Percentiles rank a stretch among this genome's conserved stretches.
phyloP scores from a whole-genome alignment of 2,329 filamentous ascomycete genomes.

The Fonsecaea erecta region DNA sequence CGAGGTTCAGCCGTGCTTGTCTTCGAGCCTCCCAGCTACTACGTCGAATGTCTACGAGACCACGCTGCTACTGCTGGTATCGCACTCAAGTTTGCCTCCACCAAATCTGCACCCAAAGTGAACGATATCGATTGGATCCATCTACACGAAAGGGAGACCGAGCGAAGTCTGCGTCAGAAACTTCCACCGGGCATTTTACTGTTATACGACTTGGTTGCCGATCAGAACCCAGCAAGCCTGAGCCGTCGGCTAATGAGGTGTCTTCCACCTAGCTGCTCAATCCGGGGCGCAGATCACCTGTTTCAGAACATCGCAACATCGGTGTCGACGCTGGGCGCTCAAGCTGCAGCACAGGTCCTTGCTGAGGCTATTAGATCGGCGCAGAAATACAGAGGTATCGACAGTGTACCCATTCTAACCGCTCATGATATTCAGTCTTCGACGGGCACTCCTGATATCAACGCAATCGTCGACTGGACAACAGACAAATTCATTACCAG shows the following conservation, averaged over 20 bases:
- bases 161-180: slow-evolving; percentile 15
- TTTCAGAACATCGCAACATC: background rate
- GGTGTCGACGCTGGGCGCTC: background rate
- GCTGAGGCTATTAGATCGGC: background rate
- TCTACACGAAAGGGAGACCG: slow-evolving; percentile 19
- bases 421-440: background rate
- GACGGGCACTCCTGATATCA: background rate
- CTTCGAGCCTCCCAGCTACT: slow-evolving; percentile 16
- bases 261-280: slow-evolving; percentile 16
- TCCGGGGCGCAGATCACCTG: slow-evolving; percentile 30
- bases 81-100: slow-evolving; percentile 14
- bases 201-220: slow-evolving; percentile 18
- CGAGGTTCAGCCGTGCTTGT: background rate
- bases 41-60: slow-evolving; percentile 14
- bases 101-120: slow-evolving; percentile 6
- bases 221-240: slow-evolving; percentile 18
- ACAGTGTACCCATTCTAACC: background rate
- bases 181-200: slow-evolving; percentile 8
- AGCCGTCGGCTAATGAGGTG: slow-evolving; percentile 14
- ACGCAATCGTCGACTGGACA: background rate
- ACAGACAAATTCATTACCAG: slow-evolving; percentile 14
- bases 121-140: slow-evolving; percentile 6
- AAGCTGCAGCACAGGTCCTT: background rate
- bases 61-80: slow-evolving; percentile 15
- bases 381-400: background rate